These are phyloP conservation scores for Trichothecium roseum DNA, from an alignment of 2,329 filamentous ascomycete genomes.

Conservation along the genomic window DNA sequence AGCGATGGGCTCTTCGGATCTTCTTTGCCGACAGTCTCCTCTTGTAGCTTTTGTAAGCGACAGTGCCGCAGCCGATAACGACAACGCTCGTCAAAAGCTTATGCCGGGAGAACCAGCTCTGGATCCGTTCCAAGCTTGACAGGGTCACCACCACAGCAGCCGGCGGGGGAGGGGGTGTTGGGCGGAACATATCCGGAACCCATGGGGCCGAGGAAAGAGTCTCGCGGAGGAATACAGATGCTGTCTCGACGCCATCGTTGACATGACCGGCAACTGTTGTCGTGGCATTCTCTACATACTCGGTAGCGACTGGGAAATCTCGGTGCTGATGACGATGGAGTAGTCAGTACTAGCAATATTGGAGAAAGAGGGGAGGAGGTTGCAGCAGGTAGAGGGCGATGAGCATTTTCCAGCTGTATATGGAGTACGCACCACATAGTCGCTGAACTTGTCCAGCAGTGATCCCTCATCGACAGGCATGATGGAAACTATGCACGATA, in stretches of 20 bases:
- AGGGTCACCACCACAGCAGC: constrained; percentile 22
- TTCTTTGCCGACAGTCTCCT: constrained; percentile 49
- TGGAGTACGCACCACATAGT: neutral
- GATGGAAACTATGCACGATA: too few species aligned
- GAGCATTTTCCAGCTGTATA: neutral
- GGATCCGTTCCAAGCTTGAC: constrained; percentile 39
- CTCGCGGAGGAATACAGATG: constrained; percentile 61
- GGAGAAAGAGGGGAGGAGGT: constrained; percentile 1
- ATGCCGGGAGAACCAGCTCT: constrained; percentile 64
- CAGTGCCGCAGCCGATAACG: constrained; percentile 60
- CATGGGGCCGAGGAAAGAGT: constrained; percentile 56
- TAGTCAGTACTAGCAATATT: constrained; percentile 4
- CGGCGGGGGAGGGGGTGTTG: constrained; percentile 34
- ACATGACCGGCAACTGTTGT: constrained; percentile 67
- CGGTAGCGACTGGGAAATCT: constrained; percentile 41
- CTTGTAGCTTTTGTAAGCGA: constrained; percentile 40
- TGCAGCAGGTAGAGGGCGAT: neutral
- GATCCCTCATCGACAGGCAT: too few species aligned
- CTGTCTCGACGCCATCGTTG: constrained; percentile 69
- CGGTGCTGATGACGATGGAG: neutral
- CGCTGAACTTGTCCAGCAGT: neutral
- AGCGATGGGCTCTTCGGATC: constrained; percentile 64
- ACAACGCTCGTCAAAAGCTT: constrained; percentile 64
- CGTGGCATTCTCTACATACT: constrained; percentile 62
- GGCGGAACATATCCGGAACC: constrained; percentile 60